Percentiles rank a stretch among this genome's conserved stretches.
Conservation (phyloP, 1,284 basidiomycete genomes). For the Vanrija sp. region DNA sequence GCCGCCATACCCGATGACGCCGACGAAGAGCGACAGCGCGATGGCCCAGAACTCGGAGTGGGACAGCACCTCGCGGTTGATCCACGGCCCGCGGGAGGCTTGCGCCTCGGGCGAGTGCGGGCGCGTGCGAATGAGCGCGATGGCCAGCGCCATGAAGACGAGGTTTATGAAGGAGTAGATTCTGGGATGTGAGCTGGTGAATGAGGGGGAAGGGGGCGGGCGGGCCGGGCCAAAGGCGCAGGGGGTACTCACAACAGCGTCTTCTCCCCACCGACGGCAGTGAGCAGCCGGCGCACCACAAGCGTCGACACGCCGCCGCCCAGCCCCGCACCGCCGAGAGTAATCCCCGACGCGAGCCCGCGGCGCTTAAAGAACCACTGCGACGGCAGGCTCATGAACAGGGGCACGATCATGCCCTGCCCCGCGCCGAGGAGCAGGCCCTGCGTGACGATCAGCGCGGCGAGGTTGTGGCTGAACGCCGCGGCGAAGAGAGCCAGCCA, state of each 20-base stretch:
- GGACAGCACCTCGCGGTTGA: constrained; percentile 17
- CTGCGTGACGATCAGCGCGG: constrained; percentile 12
- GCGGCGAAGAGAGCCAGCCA: constrained; percentile 26
- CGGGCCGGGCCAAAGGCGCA: no score
- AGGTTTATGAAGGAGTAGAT: constrained; percentile 37
- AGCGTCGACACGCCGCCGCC: constrained; percentile 27
- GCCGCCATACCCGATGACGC: constrained; percentile 28
- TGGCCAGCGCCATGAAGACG: constrained; percentile 19
- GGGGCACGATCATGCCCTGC: constrained; percentile 29
- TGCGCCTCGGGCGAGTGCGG: constrained; percentile 35
- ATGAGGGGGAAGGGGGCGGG: not conserved
- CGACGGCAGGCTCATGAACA: constrained; percentile 40
- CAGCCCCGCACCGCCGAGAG: constrained; percentile 37
- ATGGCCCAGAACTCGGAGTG: constrained; percentile 22
- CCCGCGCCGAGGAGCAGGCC: constrained; percentile 32
- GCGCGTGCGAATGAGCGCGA: constrained; percentile 28
- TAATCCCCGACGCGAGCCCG: constrained; percentile 34
- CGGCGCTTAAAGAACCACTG: constrained; percentile 41
- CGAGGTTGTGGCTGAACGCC: constrained; percentile 5
- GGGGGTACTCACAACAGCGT: constrained; percentile 36
- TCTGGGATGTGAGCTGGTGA: constrained; percentile 9
- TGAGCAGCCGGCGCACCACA: constrained; percentile 26
- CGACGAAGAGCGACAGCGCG: constrained; percentile 23
- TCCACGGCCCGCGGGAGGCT: constrained; percentile 22
- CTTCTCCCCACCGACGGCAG: constrained; percentile 23